These are phyloP conservation scores for Fusarium penzigii DNA, from an alignment of 2,329 filamentous ascomycete species.

Conservation along the genomic window DNA sequence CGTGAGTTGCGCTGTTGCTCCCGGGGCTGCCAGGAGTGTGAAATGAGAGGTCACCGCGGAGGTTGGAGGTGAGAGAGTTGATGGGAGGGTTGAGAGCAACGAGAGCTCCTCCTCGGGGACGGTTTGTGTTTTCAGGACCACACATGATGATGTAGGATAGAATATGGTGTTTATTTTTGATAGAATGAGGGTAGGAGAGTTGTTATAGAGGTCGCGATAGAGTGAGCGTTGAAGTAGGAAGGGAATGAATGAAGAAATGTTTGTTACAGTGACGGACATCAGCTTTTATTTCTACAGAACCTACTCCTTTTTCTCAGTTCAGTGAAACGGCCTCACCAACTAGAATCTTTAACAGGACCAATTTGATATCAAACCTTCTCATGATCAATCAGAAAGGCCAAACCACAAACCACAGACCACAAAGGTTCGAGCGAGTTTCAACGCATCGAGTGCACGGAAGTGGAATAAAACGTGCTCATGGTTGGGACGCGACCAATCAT, in stretches of 20 bases:
- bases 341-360: no score
- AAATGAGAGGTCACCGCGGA: slow-evolving; percentile 44
- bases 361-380: no score
- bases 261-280: not conserved
- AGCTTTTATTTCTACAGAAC: not conserved
- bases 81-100: slow-evolving; percentile 42
- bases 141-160: slow-evolving; percentile 39
- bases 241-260: not conserved
- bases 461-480: slow-evolving; percentile 22
- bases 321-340: no score
- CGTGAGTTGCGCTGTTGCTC: slow-evolving; percentile 43
- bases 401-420: no score
- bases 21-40: slow-evolving; percentile 42
- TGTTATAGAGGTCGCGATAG: not conserved
- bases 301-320: no score
- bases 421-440: not conserved
- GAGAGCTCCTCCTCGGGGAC: slow-evolving; percentile 47
- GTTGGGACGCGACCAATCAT: slow-evolving; percentile 31
- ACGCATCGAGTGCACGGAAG: not conserved
- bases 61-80: slow-evolving; percentile 4
- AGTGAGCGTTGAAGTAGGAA: not conserved
- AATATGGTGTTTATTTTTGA: not conserved
- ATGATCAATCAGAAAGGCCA: no score
- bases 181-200: not conserved
- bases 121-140: slow-evolving; percentile 42